Base-by-base conservation (phyloP, 352 stramenopile genomes). In the Phytophthora multivora region DNA sequence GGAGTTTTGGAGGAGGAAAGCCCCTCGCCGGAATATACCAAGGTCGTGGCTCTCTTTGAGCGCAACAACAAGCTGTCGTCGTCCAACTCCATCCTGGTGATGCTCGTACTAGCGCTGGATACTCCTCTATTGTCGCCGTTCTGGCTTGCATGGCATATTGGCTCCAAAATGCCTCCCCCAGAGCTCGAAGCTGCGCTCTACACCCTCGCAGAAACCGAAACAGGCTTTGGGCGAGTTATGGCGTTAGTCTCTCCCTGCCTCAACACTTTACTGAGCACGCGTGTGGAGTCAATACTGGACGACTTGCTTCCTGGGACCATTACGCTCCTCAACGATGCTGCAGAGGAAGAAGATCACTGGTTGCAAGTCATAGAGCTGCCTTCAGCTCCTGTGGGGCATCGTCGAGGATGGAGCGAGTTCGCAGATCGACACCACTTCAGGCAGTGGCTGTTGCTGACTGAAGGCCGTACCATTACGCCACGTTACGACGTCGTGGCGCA, bases 61-160 rank as follows among this genome's bases (percentile, higher is more conserved):
- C 76, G 83, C 1, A 79, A 85, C 35, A 63, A 63, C 12, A 73
- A 41, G 36, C 58, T 86, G 3, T 90, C 75, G 26, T 88, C 80
- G 11, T 83, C 77, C 6, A 84, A 89, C 40, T 59, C 81, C 21
- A 77, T 94, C 47, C 57, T 91, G 13, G 81, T 92, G 11, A 63
- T 66, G 26, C 54, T 94, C 9, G 66, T 86, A 26, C 28, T 92
- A 11, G 82, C 83, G 7, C 51, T 91, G n/a, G 83, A 95, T 45
- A 46, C 81, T 0, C 74, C 82, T 1, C n/a, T 89, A 15, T 54
- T 83, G 11, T 73, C 83, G 0, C 86, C 78, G 21, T 46, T 76
- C 18, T 87, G 75, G 73, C 87, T 90, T 63, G 85, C 81, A 3
- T 94, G 85, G 85, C 61, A 78, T 28, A 28, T 80, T 19, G 85